Conservation (phyloP, 495 filamentous ascomycete species). For the Neurospora sp. region DNA sequence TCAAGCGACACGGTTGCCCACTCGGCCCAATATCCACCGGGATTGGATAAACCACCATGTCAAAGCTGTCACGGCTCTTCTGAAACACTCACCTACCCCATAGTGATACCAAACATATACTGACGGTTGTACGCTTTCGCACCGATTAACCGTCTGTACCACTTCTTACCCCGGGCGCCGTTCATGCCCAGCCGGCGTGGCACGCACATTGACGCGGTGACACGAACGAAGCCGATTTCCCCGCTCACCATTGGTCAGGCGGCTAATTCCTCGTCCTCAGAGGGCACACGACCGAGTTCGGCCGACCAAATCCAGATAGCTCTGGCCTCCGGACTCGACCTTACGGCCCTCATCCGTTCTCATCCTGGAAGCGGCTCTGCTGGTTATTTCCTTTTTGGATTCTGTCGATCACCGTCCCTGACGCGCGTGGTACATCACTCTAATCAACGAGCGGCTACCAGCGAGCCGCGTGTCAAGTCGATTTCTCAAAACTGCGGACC, state of each 20-base stretch:
- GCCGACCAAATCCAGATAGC: not conserved
- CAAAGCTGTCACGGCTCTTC: slow-evolving; percentile 2
- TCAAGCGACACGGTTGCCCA: not conserved
- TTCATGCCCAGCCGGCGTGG: slow-evolving; percentile 8
- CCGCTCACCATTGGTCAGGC: slow-evolving; percentile 1
- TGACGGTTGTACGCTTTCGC: not conserved
- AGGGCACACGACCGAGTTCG: not conserved
- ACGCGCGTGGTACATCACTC: not conserved
- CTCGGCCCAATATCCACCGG: not conserved
- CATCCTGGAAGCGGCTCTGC: not conserved
- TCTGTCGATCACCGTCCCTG: slow-evolving; percentile 1
- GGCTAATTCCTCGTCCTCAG: not conserved
- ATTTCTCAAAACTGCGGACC: slow-evolving; percentile 6
- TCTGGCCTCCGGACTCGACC: slow-evolving; percentile 2
- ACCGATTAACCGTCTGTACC: slow-evolving; percentile 1
- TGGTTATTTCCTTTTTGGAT: not conserved
- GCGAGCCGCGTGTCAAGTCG: slow-evolving; percentile 16
- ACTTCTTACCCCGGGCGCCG: not conserved
- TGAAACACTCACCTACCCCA: slow-evolving; percentile 6
- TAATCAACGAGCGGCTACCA: slow-evolving; percentile 1
- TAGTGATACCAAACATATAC: slow-evolving; percentile 1
- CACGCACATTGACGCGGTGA: slow-evolving; percentile 3
- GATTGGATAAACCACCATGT: not conserved
- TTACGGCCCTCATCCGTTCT: not conserved
- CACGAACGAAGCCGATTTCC: not conserved